Evolutionary conservation across 345 rosid species (phyloP).

Genomic region (Arabidopsis thaliana): DNA sequence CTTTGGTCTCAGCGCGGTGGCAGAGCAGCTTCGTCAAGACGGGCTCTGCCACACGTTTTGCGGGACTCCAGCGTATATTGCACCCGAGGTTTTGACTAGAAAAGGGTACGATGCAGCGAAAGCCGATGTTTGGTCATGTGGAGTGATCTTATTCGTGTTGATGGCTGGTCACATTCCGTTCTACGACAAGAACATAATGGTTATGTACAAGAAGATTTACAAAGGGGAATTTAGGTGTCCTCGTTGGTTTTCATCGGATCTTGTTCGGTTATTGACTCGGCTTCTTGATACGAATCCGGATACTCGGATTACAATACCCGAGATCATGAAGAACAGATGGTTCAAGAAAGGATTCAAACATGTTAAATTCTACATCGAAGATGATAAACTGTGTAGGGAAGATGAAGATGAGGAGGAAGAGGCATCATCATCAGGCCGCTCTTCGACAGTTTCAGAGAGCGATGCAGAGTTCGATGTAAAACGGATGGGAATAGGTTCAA

Average conservation of each 20-base stretch:
- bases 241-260: slow-evolving; percentile 75
- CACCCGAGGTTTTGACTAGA: slow-evolving; percentile 82
- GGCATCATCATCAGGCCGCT: slow-evolving; percentile 44
- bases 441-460: slow-evolving; percentile 60
- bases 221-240: slow-evolving; percentile 80
- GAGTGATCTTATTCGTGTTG: slow-evolving; percentile 79
- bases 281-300: slow-evolving; percentile 81
- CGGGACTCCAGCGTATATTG: slow-evolving; percentile 79
- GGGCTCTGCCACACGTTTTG: slow-evolving; percentile 87
- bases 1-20: slow-evolving; percentile 84
- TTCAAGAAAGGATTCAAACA: slow-evolving; percentile 74
- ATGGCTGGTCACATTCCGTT: slow-evolving; percentile 82
- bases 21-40: slow-evolving; percentile 71
- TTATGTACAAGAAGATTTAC: slow-evolving; percentile 79
- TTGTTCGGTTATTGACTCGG: slow-evolving; percentile 54
- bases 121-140: slow-evolving; percentile 93
- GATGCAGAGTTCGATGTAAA: slow-evolving; percentile 51
- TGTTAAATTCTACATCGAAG: slow-evolving; percentile 63
- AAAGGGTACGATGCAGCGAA: slow-evolving; percentile 86
- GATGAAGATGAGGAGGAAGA: slow-evolving; percentile 51
- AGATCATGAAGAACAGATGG: slow-evolving; percentile 78
- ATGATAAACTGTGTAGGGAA: slow-evolving; percentile 53
- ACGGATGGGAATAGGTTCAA: slow-evolving; percentile 32
- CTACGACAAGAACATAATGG: slow-evolving; percentile 76
- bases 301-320: slow-evolving; percentile 70